A percentile compares a stretch with the other conserved stretches of the same genome.
These are phyloP conservation scores for Naganishia onofrii DNA, from an alignment of 768 basidiomycete genomes.

Conservation along the genomic window DNA sequence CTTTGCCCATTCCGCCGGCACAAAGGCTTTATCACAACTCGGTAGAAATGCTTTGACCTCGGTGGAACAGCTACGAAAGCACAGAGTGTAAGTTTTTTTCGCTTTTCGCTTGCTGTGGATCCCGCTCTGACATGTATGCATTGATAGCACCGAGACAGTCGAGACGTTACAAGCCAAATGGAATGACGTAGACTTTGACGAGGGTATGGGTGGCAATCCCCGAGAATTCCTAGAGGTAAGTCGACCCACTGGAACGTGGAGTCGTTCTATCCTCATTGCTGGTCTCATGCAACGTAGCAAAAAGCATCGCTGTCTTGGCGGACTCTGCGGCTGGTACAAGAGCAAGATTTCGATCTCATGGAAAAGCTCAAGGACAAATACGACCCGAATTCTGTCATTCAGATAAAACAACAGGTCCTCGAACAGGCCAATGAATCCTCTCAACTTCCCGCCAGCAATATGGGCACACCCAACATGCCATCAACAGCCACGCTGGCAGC, in stretches of 20 bases:
- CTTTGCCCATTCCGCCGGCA: conserved; percentile 25
- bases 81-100: conserved; percentile 25
- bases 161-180: not conserved
- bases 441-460: not conserved
- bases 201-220: conserved; percentile 3
- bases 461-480: conserved; percentile 16
- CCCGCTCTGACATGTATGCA: not conserved
- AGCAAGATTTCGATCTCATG: conserved; percentile 11
- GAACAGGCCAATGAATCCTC: not conserved
- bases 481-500: conserved; percentile 6
- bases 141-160: conserved; percentile 6
- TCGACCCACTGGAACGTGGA: not conserved
- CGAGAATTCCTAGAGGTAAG: conserved; percentile 19
- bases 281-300: not conserved
- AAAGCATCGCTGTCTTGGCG: conserved; percentile 20
- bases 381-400: conserved; percentile 3
- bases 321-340: conserved; percentile 11
- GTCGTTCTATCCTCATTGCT: not conserved
- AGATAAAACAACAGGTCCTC: conserved; percentile 2
- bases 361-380: conserved; percentile 23
- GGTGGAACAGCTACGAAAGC: conserved; percentile 30
- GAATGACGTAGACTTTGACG: conserved; percentile 10
- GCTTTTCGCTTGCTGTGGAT: no score
- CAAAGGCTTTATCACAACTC: conserved; percentile 24
- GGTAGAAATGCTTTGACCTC: conserved; percentile 23